Evolutionary conservation across 257 asterid species (phyloP).

Genomic region (Solanum chiquidenum): DNA sequence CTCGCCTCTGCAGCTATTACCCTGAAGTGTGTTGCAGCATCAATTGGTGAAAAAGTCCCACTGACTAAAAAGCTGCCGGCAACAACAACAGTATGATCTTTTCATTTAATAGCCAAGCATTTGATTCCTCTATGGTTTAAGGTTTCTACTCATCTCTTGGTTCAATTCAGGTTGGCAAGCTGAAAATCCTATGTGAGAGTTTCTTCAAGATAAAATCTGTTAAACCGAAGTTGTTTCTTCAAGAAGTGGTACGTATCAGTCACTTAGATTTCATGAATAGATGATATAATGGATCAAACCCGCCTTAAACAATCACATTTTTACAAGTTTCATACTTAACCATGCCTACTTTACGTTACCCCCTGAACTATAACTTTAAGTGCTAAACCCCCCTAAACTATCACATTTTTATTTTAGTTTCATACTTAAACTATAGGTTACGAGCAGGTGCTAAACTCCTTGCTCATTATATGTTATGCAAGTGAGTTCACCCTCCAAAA

Average conservation of each 20-base stretch:
- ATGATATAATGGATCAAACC: not conserved
- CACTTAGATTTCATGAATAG: not conserved
- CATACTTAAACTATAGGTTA: not conserved
- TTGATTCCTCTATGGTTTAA: not conserved
- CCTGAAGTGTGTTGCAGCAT: conserved; percentile 84
- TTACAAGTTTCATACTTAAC: not conserved
- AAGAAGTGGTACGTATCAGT: conserved; percentile 63
- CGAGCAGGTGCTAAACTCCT: not conserved
- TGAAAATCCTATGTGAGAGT: conserved; percentile 78
- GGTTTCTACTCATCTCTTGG: not conserved
- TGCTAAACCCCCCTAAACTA: not conserved
- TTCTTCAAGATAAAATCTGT: conserved; percentile 86
- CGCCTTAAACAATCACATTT: not conserved
- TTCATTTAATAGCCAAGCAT: not conserved
- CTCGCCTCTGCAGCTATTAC: conserved; percentile 44
- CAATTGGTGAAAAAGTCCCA: conserved; percentile 76
- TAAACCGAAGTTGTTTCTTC: conserved; percentile 64
- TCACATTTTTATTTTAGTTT: not conserved
- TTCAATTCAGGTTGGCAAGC: conserved; percentile 70
- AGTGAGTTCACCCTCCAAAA: not conserved
- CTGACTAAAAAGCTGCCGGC: conserved; percentile 66
- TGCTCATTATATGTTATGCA: not conserved
- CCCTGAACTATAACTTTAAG: not conserved
- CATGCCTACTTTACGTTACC: not conserved
- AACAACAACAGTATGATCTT: conserved; percentile 56